Percentiles rank a stretch among this genome's conserved stretches.
These are phyloP conservation scores for Zhuliangozyma parablackwelliae DNA, from an alignment of 1,139 yeast species.

Conservation along the genomic window DNA sequence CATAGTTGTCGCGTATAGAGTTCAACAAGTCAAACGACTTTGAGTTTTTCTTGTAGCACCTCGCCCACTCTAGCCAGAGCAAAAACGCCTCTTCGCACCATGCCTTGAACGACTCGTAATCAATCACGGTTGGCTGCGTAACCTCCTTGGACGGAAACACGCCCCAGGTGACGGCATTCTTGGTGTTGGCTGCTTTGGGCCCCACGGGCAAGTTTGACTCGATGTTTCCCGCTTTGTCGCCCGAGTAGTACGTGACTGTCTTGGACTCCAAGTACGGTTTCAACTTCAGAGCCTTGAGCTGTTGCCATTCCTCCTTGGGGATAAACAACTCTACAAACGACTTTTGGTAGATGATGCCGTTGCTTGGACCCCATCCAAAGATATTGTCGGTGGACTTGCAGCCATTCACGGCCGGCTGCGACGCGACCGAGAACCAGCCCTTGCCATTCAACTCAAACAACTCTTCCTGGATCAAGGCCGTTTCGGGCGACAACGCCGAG, in stretches of 20 bases:
- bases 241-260: constrained; percentile 65
- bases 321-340: constrained; percentile 82
- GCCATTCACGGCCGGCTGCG: constrained; percentile 91
- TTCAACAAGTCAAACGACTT: constrained; percentile 59
- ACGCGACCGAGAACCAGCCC: constrained; percentile 84
- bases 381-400: constrained; percentile 74
- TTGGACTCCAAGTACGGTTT: constrained; percentile 36
- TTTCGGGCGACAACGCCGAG: constrained; percentile 78
- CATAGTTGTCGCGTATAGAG: constrained; percentile 56
- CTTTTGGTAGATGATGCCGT: constrained; percentile 89
- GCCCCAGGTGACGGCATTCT: constrained; percentile 93
- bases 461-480: constrained; percentile 89
- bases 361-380: constrained; percentile 95
- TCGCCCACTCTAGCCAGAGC: constrained; percentile 90
- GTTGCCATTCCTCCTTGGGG: constrained; percentile 77
- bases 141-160: constrained; percentile 85
- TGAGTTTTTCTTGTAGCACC: constrained; percentile 60
- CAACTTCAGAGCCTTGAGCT: constrained; percentile 48
- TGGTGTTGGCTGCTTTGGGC: constrained; percentile 25
- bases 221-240: constrained; percentile 57
- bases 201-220: constrained; percentile 51
- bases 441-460: constrained; percentile 69
- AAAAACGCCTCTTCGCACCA: constrained; percentile 94
- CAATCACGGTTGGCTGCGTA: constrained; percentile 83
- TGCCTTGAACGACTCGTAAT: constrained; percentile 81